Percentiles rank a stretch among this genome's conserved stretches.
These are phyloP conservation scores for Microascus cirrosus DNA, from an alignment of 2,329 filamentous ascomycete genomes.

Conservation along the genomic window DNA sequence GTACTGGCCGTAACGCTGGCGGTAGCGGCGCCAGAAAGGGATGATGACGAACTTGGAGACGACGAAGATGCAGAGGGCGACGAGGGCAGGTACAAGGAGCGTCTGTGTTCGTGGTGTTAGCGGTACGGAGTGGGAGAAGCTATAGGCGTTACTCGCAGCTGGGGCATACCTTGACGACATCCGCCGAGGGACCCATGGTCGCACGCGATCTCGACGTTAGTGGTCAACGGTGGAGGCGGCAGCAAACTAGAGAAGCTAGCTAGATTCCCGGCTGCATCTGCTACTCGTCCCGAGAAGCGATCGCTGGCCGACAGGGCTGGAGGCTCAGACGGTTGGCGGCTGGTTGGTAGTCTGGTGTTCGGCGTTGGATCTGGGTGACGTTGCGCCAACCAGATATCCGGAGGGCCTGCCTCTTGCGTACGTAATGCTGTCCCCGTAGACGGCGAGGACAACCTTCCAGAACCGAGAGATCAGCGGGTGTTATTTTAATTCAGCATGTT, in stretches of 20 bases:
- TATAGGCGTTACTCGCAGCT: background rate
- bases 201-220: conserved; percentile 1
- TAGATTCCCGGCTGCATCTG: background rate
- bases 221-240: background rate
- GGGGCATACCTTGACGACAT: background rate
- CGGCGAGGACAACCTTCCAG: too few species aligned
- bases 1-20: conserved; percentile 61
- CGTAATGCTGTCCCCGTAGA: too few species aligned
- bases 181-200: conserved; percentile 19
- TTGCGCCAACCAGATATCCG: too few species aligned
- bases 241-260: background rate
- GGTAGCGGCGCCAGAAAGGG: conserved; percentile 60
- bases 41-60: conserved; percentile 52
- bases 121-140: background rate
- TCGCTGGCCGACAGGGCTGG: background rate
- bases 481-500: too few species aligned
- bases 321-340: background rate
- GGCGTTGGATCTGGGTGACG: background rate
- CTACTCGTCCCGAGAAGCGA: too few species aligned
- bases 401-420: too few species aligned
- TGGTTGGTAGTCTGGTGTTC: background rate
- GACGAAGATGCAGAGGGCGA: conserved; percentile 60
- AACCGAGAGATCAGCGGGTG: too few species aligned
- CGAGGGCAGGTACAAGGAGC: conserved; percentile 56
- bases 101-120: conserved; percentile 36